Evolutionary conservation across 192 early-diverging fungal genomes (phyloP).

Genomic region (Glomus cerebriforme): DNA sequence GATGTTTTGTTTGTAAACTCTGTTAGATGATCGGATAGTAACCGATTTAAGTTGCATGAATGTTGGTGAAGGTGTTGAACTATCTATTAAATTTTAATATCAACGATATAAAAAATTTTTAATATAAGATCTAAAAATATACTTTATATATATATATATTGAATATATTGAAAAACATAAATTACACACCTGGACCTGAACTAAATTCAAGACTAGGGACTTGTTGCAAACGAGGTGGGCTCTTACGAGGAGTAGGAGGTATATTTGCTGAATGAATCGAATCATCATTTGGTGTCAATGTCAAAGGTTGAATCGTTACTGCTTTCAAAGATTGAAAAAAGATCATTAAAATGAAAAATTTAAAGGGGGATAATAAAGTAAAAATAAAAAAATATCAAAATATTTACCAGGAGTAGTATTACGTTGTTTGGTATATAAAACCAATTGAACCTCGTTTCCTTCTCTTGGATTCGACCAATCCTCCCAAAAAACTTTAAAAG

Average conservation of each 20-base stretch:
- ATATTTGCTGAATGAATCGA: not conserved
- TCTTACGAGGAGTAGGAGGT: conserved; percentile 30
- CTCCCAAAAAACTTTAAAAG: conserved; percentile 12
- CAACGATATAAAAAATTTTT: no score
- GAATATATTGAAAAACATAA: not conserved
- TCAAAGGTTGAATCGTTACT: not conserved
- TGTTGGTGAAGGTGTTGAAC: conserved; percentile 20
- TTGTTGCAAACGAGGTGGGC: conserved; percentile 29
- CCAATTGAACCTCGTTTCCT: conserved; percentile 17
- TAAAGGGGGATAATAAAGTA: no score
- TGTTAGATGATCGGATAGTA: conserved; percentile 27
- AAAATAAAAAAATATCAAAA: not conserved
- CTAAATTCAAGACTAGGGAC: conserved; percentile 15
- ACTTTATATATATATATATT: no score
- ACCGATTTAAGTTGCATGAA: conserved; percentile 27
- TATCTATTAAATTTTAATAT: conserved; percentile 9
- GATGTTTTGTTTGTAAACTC: conserved; percentile 25
- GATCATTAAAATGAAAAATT: no score
- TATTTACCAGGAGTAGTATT: not conserved
- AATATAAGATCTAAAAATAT: no score
- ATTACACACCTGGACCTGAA: conserved; percentile 14
- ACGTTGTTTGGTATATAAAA: conserved; percentile 14
- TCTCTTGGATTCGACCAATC: not conserved
- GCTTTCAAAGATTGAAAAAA: not conserved
- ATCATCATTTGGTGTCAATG: not conserved